These are phyloP conservation scores for Clonostachys sp. DNA, from an alignment of 2,329 filamentous ascomycete genomes.

Conservation along the genomic window DNA sequence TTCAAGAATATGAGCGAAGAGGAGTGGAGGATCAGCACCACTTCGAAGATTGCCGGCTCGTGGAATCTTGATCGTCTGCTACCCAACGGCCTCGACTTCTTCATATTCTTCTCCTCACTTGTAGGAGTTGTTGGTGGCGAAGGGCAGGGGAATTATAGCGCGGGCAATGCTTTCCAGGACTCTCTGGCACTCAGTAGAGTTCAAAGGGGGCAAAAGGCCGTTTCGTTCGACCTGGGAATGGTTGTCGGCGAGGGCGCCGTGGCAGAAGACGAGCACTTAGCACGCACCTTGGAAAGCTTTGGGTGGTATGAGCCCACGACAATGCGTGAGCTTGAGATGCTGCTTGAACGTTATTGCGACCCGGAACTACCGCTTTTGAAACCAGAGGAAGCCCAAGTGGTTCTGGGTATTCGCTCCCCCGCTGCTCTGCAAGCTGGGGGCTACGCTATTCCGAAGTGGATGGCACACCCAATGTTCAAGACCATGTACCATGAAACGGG, in stretches of 20 bases:
- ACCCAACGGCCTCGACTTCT: conserved; percentile 17
- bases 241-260: conserved; percentile 13
- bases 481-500: neutral
- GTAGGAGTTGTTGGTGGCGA: conserved; percentile 12
- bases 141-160: conserved; percentile 33
- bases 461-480: too few species aligned
- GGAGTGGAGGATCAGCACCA: conserved; percentile 13
- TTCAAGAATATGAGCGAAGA: conserved; percentile 15
- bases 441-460: too few species aligned
- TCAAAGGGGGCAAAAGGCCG: neutral
- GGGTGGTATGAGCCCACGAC: too few species aligned
- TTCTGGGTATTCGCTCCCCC: neutral
- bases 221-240: conserved; percentile 10
- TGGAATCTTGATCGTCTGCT: conserved; percentile 20
- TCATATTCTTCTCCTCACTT: conserved; percentile 20
- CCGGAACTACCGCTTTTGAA: neutral
- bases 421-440: too few species aligned
- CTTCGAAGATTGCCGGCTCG: conserved; percentile 21
- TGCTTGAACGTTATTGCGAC: neutral
- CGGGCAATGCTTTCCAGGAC: conserved; percentile 29
- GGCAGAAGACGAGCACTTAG: conserved; percentile 6
- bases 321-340: neutral
- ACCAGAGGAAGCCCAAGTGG: neutral
- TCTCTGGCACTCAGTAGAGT: conserved; percentile 5
- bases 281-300: too few species aligned